Evolutionary conservation across 148 eudicot species (phyloP), one percentile per base, ranked within the genome.

Genomic region (Mesembryanthemum crystallinum): DNA sequence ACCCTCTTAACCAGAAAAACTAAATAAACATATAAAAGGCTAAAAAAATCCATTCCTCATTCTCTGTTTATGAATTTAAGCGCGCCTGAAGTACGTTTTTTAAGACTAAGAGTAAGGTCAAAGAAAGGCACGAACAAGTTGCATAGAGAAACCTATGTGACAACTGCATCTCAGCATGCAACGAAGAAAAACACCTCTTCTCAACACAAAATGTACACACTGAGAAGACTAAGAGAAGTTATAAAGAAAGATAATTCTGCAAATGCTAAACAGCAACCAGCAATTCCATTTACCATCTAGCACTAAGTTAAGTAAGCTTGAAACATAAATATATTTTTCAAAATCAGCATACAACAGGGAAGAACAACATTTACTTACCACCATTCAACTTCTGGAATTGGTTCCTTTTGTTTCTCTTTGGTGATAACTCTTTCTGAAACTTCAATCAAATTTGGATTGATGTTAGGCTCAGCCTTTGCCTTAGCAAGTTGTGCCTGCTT

Each of bases 381-480:
- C 98, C 98, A 95, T 80, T 95, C 98, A 55, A 95, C 85, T 69
- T 87, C 96, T 24, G 98, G 98, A 78, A 95, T 95, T 61, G 88
- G 82, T 27, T 95, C 97, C 82, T 92, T 90, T 28, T 82, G 88
- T 78, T 89, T 92, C 77, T 90, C 96, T 80, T 92, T 95, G 49
- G 85, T 83, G 77, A 82, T 73, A 67, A 95, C 87, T 85, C 98
- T 92, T 77, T 89, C 97, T 37, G 94, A 83, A 42, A 95, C 91
- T 84, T 95, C 98, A 73, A 95, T 95, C 69, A 95, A 81, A 85
- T 95, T 95, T 72, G 98, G 98, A 85, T 95, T 95, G 72, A 95
- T 92, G 75, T 92, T 96, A 29, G 97, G 96, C 76, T 95, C 98
- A 12, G 96, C 90, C 84, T 95, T 95, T 58, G 96, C 98, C 81